phyloP scores from a whole-genome alignment of 2,329 filamentous ascomycete species.

The Metarhizium rileyi region DNA sequence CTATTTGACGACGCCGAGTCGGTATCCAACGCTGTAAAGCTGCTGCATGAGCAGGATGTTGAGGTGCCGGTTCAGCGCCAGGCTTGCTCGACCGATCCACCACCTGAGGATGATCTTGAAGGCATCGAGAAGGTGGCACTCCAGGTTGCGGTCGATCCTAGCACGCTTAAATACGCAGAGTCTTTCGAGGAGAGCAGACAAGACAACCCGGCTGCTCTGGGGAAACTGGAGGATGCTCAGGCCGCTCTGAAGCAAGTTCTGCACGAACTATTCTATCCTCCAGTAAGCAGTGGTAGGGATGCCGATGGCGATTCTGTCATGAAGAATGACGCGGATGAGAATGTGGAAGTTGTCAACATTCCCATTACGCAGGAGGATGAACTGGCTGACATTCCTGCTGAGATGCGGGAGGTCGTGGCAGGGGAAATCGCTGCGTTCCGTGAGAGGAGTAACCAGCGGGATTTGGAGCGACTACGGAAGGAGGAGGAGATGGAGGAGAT shows the following conservation, averaged over 20 bases:
- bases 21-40: slow-evolving; percentile 72
- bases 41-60: slow-evolving; percentile 72
- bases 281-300: slow-evolving; percentile 38
- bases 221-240: slow-evolving; percentile 60
- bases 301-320: slow-evolving; percentile 59
- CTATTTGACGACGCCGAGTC: slow-evolving; percentile 90
- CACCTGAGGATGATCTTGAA: slow-evolving; percentile 35
- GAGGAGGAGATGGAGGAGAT: slow-evolving; percentile 90
- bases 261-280: slow-evolving; percentile 62
- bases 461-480: slow-evolving; percentile 74
- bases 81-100: slow-evolving; percentile 32
- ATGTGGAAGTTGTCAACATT: slow-evolving; percentile 82
- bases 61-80: slow-evolving; percentile 76
- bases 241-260: slow-evolving; percentile 59
- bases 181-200: slow-evolving; percentile 61
- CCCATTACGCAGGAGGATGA: slow-evolving; percentile 84
- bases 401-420: slow-evolving; percentile 92
- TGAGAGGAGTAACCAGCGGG: slow-evolving; percentile 79
- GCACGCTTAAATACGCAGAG: slow-evolving; percentile 75
- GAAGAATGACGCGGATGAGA: slow-evolving; percentile 54
- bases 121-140: slow-evolving; percentile 61
- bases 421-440: slow-evolving; percentile 91
- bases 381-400: slow-evolving; percentile 85
- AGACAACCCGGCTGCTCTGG: slow-evolving; percentile 54
- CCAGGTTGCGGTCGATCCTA: slow-evolving; percentile 69